A percentile compares a stretch with the other conserved stretches of the same genome.
Evolutionary conservation across 768 basidiomycete species (phyloP).

Genomic region (Trametes meyenii): DNA sequence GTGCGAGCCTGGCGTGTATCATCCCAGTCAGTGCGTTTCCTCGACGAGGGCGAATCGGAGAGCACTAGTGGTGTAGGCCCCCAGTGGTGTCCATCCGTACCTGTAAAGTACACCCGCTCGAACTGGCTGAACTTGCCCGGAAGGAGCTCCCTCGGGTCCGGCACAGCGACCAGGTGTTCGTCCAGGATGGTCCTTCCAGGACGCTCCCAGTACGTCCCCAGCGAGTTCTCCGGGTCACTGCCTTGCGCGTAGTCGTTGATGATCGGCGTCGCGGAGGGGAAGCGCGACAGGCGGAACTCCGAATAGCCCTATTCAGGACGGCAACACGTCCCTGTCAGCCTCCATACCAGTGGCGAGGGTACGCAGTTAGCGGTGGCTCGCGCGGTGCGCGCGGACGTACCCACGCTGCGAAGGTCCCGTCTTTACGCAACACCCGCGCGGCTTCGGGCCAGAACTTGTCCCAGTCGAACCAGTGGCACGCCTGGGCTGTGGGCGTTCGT

Average conservation of each 20-base stretch:
- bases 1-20: conserved; percentile 39
- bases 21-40: neutral
- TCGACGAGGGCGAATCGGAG: neutral
- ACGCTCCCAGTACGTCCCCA: conserved; percentile 79
- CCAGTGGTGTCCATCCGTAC: conserved; percentile 36
- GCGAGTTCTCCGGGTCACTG: conserved; percentile 48
- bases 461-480: conserved; percentile 85
- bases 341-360: neutral
- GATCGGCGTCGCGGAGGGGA: conserved; percentile 57
- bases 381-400: conserved; percentile 41
- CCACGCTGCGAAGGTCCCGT: conserved; percentile 76
- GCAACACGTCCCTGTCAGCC: neutral
- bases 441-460: conserved; percentile 70
- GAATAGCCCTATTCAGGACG: conserved; percentile 45
- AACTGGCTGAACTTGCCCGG: conserved; percentile 44
- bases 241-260: conserved; percentile 71
- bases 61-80: neutral
- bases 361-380: neutral
- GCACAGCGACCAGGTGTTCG: conserved; percentile 69
- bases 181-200: conserved; percentile 81
- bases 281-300: conserved; percentile 68
- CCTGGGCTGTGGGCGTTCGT: conserved; percentile 55
- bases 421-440: conserved; percentile 56
- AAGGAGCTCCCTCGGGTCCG: conserved; percentile 44
- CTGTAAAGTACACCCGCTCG: conserved; percentile 61